Evolutionary conservation across 1,284 basidiomycete species (phyloP).

Genomic region (Ustilago trichophora): DNA sequence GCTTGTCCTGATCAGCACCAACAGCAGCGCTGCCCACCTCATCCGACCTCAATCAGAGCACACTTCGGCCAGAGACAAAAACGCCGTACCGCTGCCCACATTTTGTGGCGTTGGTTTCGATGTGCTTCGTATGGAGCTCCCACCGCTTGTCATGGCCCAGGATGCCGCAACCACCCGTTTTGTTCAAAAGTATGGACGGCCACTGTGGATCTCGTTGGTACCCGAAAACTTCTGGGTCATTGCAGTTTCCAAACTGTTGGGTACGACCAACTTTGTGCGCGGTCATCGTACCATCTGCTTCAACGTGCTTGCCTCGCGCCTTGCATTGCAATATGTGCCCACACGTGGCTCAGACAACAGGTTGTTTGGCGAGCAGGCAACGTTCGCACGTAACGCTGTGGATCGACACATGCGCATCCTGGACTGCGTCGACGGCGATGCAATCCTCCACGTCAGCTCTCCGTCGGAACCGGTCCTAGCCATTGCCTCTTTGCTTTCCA

Average conservation of each 20-base stretch:
- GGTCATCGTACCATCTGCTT: neutral
- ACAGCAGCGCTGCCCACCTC: neutral
- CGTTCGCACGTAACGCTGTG: neutral
- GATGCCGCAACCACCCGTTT: neutral
- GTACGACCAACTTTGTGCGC: neutral
- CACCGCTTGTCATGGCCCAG: neutral
- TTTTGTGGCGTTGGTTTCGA: conserved; percentile 6
- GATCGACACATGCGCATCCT: conserved; percentile 4
- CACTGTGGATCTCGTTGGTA: neutral
- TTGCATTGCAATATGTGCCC: conserved; percentile 3
- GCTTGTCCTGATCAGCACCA: neutral
- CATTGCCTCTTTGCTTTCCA: neutral
- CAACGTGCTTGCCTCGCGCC: conserved; percentile 2
- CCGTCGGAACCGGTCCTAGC: conserved; percentile 2
- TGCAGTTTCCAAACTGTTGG: neutral
- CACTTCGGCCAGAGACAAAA: neutral
- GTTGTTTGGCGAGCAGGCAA: neutral
- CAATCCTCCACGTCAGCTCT: neutral
- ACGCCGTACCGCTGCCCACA: neutral
- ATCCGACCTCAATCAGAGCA: neutral
- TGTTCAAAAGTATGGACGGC: neutral
- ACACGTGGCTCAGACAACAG: neutral
- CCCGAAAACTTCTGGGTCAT: neutral
- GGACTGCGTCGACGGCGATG: neutral
- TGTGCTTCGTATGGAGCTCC: neutral